Evolutionary conservation across 305 asterid species (phyloP).

Genomic region (Euphrasia arctica): DNA sequence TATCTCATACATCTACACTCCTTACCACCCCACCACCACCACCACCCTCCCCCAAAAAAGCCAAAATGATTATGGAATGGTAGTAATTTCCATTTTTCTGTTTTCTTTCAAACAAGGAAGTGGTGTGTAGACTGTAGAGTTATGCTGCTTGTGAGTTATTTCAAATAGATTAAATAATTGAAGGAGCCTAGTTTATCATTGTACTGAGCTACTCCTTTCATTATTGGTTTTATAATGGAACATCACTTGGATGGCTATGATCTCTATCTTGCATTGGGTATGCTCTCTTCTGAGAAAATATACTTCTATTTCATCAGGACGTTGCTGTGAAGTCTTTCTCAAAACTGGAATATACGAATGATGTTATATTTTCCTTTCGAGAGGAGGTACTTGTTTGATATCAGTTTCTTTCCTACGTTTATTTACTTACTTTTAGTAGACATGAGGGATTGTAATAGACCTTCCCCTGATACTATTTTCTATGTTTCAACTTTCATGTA

Average conservation of each 20-base stretch:
- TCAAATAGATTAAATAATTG: too few species aligned
- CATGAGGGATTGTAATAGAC: neutral
- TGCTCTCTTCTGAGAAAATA: slow-evolving; percentile 19
- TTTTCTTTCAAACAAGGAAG: neutral
- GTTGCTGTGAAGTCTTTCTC: slow-evolving; percentile 41
- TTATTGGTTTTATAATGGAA: too few species aligned
- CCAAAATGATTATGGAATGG: slow-evolving; percentile 12
- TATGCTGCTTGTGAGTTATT: too few species aligned
- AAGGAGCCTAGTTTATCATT: too few species aligned
- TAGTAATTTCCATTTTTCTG: neutral
- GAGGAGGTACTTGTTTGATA: slow-evolving; percentile 63
- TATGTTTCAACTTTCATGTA: slow-evolving; percentile 1
- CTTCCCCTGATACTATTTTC: neutral
- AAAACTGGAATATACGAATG: slow-evolving; percentile 38
- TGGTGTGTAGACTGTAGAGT: too few species aligned
- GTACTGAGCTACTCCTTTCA: too few species aligned
- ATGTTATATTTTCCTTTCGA: slow-evolving; percentile 57
- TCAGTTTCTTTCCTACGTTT: slow-evolving; percentile 5
- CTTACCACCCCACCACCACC: neutral
- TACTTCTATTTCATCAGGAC: slow-evolving; percentile 28
- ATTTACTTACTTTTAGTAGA: slow-evolving; percentile 13
- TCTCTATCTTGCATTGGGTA: too few species aligned
- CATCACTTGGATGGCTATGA: too few species aligned
- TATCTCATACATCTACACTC: slow-evolving; percentile 23
- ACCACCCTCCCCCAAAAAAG: neutral